Base-by-base conservation (phyloP, 306 rosid genomes). In the Vigna unguiculata region DNA sequence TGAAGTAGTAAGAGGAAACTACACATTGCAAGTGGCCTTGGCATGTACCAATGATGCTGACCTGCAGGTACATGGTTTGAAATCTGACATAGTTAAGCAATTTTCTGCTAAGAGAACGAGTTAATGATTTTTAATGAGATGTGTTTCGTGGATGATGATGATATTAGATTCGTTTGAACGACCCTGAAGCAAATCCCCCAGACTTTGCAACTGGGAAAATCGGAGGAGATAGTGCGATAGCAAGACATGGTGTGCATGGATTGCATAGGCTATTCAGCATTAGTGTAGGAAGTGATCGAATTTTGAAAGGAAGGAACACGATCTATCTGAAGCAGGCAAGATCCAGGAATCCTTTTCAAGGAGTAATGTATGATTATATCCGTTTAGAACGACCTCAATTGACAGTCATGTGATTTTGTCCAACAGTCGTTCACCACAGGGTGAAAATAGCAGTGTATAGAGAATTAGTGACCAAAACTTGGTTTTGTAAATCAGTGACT, bases 191-290 rank as follows among this genome's bases (percentile, higher is more conserved):
- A 4, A 0, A 20, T 14, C 81, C 47, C 1, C 79, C 86, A 2
- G 78, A 81, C 40, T 85, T 85, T 52, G 46, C 64, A 17, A 94
- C 95, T 4, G 93, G 92, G 13, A 43, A 34, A 17, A 80, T 94
- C 4, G 97, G 97, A 14, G 83, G 38, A 79, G 97, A 94, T 74
- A 94, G 80, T 43, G 91, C 98, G 15, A 94, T 94, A 24, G 90
- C 98, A 9, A 89, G 98, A 62, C 98, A 94, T 79, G 98, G 98
- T 9, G 86, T 94, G 28, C 96, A 94, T 79, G 98, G 98, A 5
- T 77, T 91, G 72, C 79, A 94, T 64, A 78, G 97, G 96, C 30
- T 87, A 30, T 92, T 81, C 75, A 87, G 81, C 78, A 41, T 92
- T 20, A 57, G 73, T 9, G 80, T 90, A 6, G 73, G 82, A 20